A percentile compares a stretch with the other conserved stretches of the same genome.
phyloP scores from a whole-genome alignment of 805 yeast species.

The Kodamaea fukazawae region DNA sequence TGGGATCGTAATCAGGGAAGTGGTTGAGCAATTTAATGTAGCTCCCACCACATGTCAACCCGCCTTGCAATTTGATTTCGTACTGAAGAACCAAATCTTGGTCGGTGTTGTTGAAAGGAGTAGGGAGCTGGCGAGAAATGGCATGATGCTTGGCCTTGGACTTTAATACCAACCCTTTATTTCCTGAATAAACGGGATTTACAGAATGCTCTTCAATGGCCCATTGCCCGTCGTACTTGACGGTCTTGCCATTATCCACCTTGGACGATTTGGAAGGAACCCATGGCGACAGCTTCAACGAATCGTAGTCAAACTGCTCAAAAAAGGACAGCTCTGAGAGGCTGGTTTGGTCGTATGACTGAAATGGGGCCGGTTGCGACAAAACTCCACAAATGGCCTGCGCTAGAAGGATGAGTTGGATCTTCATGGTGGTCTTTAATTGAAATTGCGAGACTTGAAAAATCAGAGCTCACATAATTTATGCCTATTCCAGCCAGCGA shows the following conservation, averaged over 20 bases:
- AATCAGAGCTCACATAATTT: too few species aligned
- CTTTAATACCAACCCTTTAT: slow-evolving; percentile 74
- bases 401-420: slow-evolving; percentile 3
- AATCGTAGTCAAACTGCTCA: slow-evolving; percentile 53
- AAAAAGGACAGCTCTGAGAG: slow-evolving; percentile 48
- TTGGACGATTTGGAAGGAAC: slow-evolving; percentile 54
- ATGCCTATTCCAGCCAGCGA: too few species aligned
- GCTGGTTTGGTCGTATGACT: slow-evolving; percentile 3
- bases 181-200: slow-evolving; percentile 60
- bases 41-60: slow-evolving; percentile 84
- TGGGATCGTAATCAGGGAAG: slow-evolving; percentile 30
- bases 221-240: slow-evolving; percentile 75
- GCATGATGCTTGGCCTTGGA: slow-evolving; percentile 80
- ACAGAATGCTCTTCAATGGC: slow-evolving; percentile 54
- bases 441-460: too few species aligned
- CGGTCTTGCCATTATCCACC: slow-evolving; percentile 36
- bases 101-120: slow-evolving; percentile 56
- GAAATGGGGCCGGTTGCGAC: not conserved
- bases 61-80: slow-evolving; percentile 81
- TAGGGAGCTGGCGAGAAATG: slow-evolving; percentile 60
- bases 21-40: slow-evolving; percentile 70
- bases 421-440: not conserved
- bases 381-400: not conserved
- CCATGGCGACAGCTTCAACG: slow-evolving; percentile 32
- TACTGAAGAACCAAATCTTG: slow-evolving; percentile 80